Base-by-base conservation (phyloP, 768 basidiomycete genomes). In the Russula olivacea region DNA sequence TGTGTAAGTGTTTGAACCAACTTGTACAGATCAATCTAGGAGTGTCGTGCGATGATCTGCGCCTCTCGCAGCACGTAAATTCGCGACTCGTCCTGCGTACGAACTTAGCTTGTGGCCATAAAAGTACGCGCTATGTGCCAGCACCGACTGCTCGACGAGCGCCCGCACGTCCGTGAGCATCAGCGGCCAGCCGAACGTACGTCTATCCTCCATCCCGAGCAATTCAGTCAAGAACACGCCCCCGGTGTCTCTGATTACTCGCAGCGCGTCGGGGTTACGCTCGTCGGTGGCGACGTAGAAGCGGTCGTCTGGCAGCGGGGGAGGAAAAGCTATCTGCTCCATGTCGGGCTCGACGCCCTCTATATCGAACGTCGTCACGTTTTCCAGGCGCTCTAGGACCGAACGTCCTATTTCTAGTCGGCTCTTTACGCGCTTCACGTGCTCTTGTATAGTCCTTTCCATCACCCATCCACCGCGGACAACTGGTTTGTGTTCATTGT, bases 151-250 rank as follows among this genome's bases (percentile, higher is more conserved):
- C 62, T 80, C 79, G 38, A 79, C 71, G 34, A 79, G 69, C 11
- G 74, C 76, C 36, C 77, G 65, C 34, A 80, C 68, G 61, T 80
- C 80, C 38, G 76, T 77, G 57, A 80, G n/a, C 59, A 81, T 62
- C 49, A 80, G 66, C 19, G 74, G 68, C 80, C 80, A 81, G 11
- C 77, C 78, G 34, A 74, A 72, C 30, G 66, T 66, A 11, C 72
- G 71, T 3, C 72, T 70, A 54, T 80, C 79, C 23, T 78, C 74
- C n/a, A 69, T 66, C 1, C 76, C 78, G 48, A 80, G 68, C 9
- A 80, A 67, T 61, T 81, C 79, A 11, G 71, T 41, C 61, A 81
- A 68, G 59, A 81, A 64, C 14, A 81, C 49, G 4, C 72, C 80
- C 17, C 78, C 77, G n/a, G 74, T 69, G 4, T 70, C 67, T 19